Evolutionary conservation across 768 basidiomycete genomes (phyloP), one percentile per base, ranked within the genome.

Genomic region (Roridomyces roridus): DNA sequence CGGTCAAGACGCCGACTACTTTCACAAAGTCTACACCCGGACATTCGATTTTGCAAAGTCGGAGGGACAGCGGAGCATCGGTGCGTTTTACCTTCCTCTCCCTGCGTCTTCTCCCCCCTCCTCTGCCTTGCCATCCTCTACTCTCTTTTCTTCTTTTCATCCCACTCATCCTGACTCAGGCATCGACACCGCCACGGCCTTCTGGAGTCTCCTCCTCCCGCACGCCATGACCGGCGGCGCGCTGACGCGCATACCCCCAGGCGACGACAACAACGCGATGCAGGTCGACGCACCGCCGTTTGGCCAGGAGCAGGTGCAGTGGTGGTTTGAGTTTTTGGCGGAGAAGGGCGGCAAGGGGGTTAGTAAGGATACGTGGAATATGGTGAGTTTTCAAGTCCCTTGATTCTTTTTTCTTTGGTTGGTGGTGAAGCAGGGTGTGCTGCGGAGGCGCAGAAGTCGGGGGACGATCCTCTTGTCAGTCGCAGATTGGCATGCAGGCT

Each of bases 301-400:
- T 15, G 31, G 31, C 31, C 11, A 34, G 44, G 79, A 84, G 58
- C 82, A 89, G 66, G 83, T 80, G 15, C 68, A 83, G 23, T 84
- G 83, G 83, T 96, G 94, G 94, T 84, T 88, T 65, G 85, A 88
- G n/a, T 96, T 85, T 69, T 70, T 95, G 69, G 72, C 68, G 28
- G 75, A 81, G 67, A 87, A 83, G 61, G 86, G 85, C 1, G 77
- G 77, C 20, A 89, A 89, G 67, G 92, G 91, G 5, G 81, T 96
- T 28, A 94, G 91, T 74, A 92, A 90, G 73, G 93, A 94, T 73
- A 91, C 90, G 17, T 94, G 92, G 93, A 72, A 79, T 47, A 94
- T 94, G 92, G 92, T 91, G 45, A 39, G 86, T 73, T 34, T 25
- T 48, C 47, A 31, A 44, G 24, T 35, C 28, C 26, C 43, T 15